Evolutionary conservation across 2,329 filamentous ascomycete species (phyloP).

Genomic region (Pseudocercospora vitis): DNA sequence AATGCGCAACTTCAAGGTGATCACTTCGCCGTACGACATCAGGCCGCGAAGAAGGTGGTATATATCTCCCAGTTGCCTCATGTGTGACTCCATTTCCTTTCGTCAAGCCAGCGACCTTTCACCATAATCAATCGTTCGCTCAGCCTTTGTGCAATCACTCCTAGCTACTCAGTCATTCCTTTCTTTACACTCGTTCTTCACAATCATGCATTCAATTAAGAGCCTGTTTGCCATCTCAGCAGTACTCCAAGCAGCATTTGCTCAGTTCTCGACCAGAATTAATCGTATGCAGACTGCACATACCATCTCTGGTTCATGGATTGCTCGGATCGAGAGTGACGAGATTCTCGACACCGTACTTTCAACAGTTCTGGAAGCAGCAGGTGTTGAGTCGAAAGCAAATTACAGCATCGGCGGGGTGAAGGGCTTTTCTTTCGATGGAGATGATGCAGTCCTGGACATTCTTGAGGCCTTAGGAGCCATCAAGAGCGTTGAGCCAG

Average conservation of each 20-base stretch:
- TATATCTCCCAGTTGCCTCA: no score
- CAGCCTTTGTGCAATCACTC: background rate
- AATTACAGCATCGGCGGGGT: constrained; percentile 42
- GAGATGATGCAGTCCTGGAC: constrained; percentile 37
- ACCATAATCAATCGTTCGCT: constrained; percentile 2
- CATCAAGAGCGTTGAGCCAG: constrained; percentile 44
- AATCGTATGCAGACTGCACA: constrained; percentile 20
- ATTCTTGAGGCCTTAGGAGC: constrained; percentile 30
- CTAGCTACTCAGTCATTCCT: background rate
- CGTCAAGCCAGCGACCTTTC: background rate
- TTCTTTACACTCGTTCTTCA: constrained; percentile 11
- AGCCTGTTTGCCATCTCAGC: constrained; percentile 8
- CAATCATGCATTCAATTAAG: constrained; percentile 8
- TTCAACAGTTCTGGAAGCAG: constrained; percentile 16
- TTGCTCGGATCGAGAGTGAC: constrained; percentile 22
- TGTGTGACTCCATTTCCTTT: no score
- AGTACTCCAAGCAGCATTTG: constrained; percentile 17
- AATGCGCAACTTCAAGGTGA: background rate
- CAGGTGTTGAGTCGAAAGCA: constrained; percentile 29
- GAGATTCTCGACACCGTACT: constrained; percentile 16
- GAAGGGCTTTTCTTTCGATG: constrained; percentile 42
- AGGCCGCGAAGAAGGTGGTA: background rate
- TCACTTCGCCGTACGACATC: background rate
- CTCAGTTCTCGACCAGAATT: constrained; percentile 15
- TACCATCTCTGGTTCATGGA: constrained; percentile 24